phyloP scores from a whole-genome alignment of 202 grass and related monocot genomes.

The Digitaria exilis region DNA sequence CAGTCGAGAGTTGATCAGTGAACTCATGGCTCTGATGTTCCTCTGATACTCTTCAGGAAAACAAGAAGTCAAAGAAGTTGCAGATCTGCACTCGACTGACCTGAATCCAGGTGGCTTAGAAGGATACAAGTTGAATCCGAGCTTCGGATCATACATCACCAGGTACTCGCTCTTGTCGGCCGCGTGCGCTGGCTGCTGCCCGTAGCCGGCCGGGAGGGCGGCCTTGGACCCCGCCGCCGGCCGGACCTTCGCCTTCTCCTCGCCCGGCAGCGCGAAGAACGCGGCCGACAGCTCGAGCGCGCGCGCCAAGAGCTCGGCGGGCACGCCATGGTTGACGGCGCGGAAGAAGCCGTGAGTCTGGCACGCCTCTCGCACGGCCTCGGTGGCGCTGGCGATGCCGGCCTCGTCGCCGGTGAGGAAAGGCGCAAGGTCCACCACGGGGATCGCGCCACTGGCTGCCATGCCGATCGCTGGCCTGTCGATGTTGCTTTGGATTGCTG shows the following conservation, averaged over 20 bases:
- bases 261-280: slow-evolving; percentile 57
- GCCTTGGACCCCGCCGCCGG: slow-evolving; percentile 12
- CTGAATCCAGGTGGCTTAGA: slow-evolving; percentile 49
- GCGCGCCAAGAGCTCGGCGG: slow-evolving; percentile 38
- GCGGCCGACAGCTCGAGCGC: slow-evolving; percentile 39
- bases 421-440: slow-evolving; percentile 58
- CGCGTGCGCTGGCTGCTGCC: slow-evolving; percentile 48
- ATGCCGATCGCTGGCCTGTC: too few relatives aligned
- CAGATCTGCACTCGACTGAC: slow-evolving; percentile 22
- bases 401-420: slow-evolving; percentile 31
- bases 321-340: slow-evolving; percentile 64
- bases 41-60: too few relatives aligned
- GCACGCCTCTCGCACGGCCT: slow-evolving; percentile 49
- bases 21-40: background rate
- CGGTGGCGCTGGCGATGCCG: slow-evolving; percentile 27
- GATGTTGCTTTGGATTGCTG: too few relatives aligned
- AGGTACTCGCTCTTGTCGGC: slow-evolving; percentile 73
- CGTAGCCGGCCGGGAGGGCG: slow-evolving; percentile 50
- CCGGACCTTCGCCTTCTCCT: slow-evolving; percentile 51
- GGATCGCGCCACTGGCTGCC: slow-evolving; percentile 29
- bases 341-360: slow-evolving; percentile 61
- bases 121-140: slow-evolving; percentile 52
- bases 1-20: too few relatives aligned
- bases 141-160: slow-evolving; percentile 40
- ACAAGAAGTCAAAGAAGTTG: background rate